These are phyloP conservation scores for Cryphonectria japonica DNA, from an alignment of 2,329 filamentous ascomycete species.

Conservation along the genomic window DNA sequence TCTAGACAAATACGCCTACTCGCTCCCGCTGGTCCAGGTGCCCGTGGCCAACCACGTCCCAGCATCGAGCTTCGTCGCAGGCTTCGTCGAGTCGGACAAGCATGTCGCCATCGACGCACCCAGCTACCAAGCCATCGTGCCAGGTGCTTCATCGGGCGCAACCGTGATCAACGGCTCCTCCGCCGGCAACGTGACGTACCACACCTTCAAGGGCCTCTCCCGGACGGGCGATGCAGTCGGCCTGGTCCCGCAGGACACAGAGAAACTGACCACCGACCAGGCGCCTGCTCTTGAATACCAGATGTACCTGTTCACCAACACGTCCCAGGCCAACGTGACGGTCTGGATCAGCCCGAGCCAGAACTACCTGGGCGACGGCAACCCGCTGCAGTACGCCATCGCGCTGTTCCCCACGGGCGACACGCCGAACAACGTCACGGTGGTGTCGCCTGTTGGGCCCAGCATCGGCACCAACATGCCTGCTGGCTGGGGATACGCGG, in stretches of 20 bases:
- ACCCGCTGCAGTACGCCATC: conserved; percentile 56
- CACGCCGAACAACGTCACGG: conserved; percentile 38
- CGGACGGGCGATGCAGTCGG: conserved; percentile 63
- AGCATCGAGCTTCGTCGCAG: conserved; percentile 55
- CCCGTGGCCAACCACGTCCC: conserved; percentile 56
- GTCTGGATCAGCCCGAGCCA: conserved; percentile 57
- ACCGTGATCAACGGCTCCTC: conserved; percentile 26
- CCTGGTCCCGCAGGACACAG: conserved; percentile 55
- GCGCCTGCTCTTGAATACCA: conserved; percentile 63
- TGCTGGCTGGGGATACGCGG: conserved; percentile 46
- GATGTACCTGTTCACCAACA: conserved; percentile 62
- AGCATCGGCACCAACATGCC: conserved; percentile 48
- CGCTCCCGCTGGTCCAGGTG: conserved; percentile 53
- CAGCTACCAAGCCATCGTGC: conserved; percentile 51
- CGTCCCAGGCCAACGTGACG: conserved; percentile 47
- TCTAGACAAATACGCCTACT: conserved; percentile 47
- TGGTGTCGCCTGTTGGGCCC: conserved; percentile 46
- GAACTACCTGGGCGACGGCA: conserved; percentile 55
- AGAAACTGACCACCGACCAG: conserved; percentile 51
- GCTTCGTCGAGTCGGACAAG: conserved; percentile 67
- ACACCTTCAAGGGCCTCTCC: conserved; percentile 57
- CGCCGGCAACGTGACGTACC: conserved; percentile 47
- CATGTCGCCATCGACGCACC: conserved; percentile 59
- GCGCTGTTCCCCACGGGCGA: conserved; percentile 46
- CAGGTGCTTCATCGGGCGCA: conserved; percentile 33